Percentiles rank a stretch among this genome's conserved stretches.
Conservation (phyloP, 768 basidiomycete species). For the Kwoniella dejecticola region DNA sequence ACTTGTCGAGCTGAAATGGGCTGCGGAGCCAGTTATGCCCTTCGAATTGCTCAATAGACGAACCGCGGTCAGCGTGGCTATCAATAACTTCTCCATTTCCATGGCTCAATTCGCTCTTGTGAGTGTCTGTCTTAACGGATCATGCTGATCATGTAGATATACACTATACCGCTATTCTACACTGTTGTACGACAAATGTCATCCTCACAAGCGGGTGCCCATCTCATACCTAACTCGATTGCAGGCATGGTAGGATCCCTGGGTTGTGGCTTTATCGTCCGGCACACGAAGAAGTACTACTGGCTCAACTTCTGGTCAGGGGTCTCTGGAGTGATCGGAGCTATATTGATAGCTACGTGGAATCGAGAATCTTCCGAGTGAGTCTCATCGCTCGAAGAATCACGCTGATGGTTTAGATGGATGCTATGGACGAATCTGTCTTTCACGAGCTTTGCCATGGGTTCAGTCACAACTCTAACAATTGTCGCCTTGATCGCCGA, state of each 20-base stretch:
- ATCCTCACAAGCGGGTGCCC: conserved; percentile 74
- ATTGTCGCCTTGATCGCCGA: conserved; percentile 74
- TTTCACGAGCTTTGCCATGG: conserved; percentile 26
- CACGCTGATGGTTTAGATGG: conserved; percentile 27
- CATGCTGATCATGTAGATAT: conserved; percentile 59
- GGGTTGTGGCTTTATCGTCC: conserved; percentile 73
- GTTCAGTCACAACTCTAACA: conserved; percentile 29
- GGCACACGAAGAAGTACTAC: conserved; percentile 77
- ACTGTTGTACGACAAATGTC: conserved; percentile 74
- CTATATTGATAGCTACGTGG: conserved; percentile 65
- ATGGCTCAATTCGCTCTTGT: conserved; percentile 44
- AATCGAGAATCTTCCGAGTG: conserved; percentile 59
- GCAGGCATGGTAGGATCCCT: conserved; percentile 85
- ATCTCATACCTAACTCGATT: conserved; percentile 84
- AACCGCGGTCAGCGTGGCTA: conserved; percentile 76
- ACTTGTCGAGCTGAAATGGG: conserved; percentile 74
- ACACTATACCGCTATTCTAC: conserved; percentile 87
- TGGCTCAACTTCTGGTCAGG: conserved; percentile 65
- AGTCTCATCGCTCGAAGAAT: conserved; percentile 19
- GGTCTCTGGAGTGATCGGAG: conserved; percentile 61
- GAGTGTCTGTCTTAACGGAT: background rate
- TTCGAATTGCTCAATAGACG: conserved; percentile 73
- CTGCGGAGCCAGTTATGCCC: conserved; percentile 88
- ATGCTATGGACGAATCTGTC: conserved; percentile 25
- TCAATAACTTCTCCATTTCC: conserved; percentile 68